Base-by-base conservation (phyloP, 2,329 filamentous ascomycete genomes). In the Trichoderma aggressivum region DNA sequence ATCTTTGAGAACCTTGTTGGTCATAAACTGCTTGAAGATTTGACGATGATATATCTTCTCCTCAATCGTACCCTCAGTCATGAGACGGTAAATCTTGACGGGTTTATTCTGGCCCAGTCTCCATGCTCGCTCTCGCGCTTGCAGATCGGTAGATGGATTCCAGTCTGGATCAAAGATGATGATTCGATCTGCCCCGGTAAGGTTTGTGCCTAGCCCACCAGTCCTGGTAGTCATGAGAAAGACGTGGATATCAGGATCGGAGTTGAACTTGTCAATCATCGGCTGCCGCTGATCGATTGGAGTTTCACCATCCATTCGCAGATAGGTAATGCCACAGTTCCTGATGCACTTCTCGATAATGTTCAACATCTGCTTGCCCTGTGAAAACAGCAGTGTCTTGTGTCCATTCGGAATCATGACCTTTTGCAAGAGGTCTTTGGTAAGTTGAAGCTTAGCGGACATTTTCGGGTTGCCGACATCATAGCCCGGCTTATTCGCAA, bases 21-120 rank as follows among this genome's bases (percentile, higher is more conserved):
- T 96, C 73, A 99, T 86, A 78, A 98, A 98, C 76, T 98, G 95
- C 81, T 99, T 99, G 86, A 97, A 99, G 64, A 99, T 96, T 78
- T 99, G 96, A 18, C 97, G 92, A 80, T 99, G 95, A 74, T 98
- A 99, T 34, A 99, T 99, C 83, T 99, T 99, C 81, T 99, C 96
- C 79, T 99, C 96, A 28, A 99, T 99, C 0, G 97, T 99, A 1
- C 96, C 96, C 6, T 95, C 94, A 5, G 94, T 97, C 92, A 99
- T 97, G n/a, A 99, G 86, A 43, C 97, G 92, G 79, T 98, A 99
- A 26, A 99, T 97, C 5, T 94, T 94, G 32, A 99, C 96, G 61
- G 97, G 94, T 68, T 92, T 91, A 80, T 97, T 98, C 82, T 99
- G 96, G 0, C 96, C 96, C 2, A 99, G 84, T 71, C 96, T 90